phyloP scores from a whole-genome alignment of 177 flowering plant genomes.

The Tripterygium wilfordii region DNA sequence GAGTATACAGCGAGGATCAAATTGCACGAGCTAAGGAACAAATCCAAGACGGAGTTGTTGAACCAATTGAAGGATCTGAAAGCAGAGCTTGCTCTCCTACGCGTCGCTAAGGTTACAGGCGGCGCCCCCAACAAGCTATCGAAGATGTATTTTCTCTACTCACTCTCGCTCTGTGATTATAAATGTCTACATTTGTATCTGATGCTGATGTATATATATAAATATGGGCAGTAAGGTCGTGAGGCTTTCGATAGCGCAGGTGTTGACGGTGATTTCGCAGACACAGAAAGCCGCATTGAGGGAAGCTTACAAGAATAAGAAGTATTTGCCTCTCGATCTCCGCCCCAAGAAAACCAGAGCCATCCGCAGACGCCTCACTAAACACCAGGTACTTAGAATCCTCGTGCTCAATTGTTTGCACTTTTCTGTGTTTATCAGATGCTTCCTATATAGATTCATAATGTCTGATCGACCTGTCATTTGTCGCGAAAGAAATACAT shows the following conservation, averaged over 20 bases:
- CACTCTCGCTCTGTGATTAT: too few relatives aligned
- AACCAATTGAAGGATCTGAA: constrained; percentile 16
- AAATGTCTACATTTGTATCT: too few relatives aligned
- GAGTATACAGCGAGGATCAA: constrained; percentile 17
- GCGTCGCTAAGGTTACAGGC: constrained; percentile 45
- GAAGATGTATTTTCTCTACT: constrained; percentile 27
- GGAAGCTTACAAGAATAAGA: constrained; percentile 59
- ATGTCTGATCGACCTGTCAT: too few relatives aligned
- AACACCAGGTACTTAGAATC: constrained; percentile 49
- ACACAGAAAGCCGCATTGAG: constrained; percentile 54
- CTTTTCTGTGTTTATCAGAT: background rate
- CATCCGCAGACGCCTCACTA: constrained; percentile 59
- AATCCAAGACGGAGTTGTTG: constrained; percentile 15
- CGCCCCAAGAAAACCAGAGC: constrained; percentile 70
- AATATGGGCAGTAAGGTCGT: constrained; percentile 50
- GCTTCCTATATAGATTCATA: background rate
- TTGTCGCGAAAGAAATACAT: too few relatives aligned
- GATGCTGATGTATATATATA: too few relatives aligned
- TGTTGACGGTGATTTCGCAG: constrained; percentile 63
- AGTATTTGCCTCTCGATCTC: constrained; percentile 51
- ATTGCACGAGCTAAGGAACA: constrained; percentile 19
- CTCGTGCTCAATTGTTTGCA: background rate
- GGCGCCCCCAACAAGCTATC: constrained; percentile 45
- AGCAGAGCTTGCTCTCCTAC: constrained; percentile 30
- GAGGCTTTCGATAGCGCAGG: constrained; percentile 53